Conservation (phyloP, 192 early-diverging fungal species). For the Podochytrium sp. region DNA sequence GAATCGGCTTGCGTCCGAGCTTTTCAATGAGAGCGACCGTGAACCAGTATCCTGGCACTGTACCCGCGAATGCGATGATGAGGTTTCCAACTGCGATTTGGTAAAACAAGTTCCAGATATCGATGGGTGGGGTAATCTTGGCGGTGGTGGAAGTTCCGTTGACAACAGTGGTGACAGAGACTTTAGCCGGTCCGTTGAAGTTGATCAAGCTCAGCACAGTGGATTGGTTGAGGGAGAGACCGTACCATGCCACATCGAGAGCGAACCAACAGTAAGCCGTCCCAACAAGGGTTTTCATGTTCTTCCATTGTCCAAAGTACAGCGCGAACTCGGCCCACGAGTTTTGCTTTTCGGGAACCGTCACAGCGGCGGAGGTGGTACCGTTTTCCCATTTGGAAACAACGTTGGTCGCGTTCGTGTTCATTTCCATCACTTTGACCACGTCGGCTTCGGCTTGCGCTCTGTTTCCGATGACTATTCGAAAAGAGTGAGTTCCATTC, state of each 20-base stretch:
- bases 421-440: conserved; percentile 33
- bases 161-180: not conserved
- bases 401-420: conserved; percentile 15
- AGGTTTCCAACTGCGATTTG: conserved; percentile 79
- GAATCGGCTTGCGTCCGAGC: conserved; percentile 91
- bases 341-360: conserved; percentile 18
- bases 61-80: conserved; percentile 73
- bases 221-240: conserved; percentile 40
- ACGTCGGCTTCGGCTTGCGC: conserved; percentile 52
- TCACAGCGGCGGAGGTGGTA: conserved; percentile 6
- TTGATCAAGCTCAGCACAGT: conserved; percentile 33
- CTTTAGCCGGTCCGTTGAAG: conserved; percentile 37
- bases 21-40: conserved; percentile 86
- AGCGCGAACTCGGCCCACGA: conserved; percentile 28
- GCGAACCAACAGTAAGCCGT: conserved; percentile 52
- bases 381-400: conserved; percentile 24
- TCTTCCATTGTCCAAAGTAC: conserved; percentile 80
- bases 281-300: conserved; percentile 75
- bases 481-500: not conserved
- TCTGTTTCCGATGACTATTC: conserved; percentile 66
- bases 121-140: conserved; percentile 52
- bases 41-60: conserved; percentile 95
- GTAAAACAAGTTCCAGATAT: conserved; percentile 40
- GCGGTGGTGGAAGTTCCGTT: conserved; percentile 40
- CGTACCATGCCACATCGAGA: conserved; percentile 58